A percentile compares a stretch with the other conserved stretches of the same genome.
Evolutionary conservation across 208 protist genomes (phyloP).

Genomic region (Leishmania gerbilli): DNA sequence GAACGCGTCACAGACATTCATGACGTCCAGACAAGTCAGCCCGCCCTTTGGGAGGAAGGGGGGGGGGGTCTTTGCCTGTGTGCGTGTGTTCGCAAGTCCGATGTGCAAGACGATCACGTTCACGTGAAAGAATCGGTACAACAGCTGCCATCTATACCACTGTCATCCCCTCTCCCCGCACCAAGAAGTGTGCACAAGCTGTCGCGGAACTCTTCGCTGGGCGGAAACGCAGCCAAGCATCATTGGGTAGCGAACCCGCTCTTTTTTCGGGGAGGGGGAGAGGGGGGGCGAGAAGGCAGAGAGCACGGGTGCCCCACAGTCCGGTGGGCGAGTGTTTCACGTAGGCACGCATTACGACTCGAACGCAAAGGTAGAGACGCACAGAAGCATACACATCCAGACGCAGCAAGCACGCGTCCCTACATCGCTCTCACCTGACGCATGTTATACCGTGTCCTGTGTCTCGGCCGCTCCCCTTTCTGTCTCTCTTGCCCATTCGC

Average conservation of each 20-base stretch:
- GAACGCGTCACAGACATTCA: neutral
- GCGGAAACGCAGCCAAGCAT: neutral
- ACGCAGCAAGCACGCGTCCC: neutral
- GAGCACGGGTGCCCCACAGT: neutral
- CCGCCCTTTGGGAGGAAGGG: neutral
- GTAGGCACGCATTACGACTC: neutral
- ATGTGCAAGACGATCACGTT: neutral
- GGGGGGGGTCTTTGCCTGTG: neutral
- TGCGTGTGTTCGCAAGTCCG: neutral
- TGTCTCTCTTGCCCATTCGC: neutral
- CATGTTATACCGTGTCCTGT: neutral
- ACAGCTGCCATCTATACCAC: neutral
- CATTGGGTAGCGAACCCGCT: neutral
- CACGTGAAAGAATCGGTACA: neutral
- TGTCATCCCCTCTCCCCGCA: neutral
- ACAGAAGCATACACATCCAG: neutral
- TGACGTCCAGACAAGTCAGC: neutral
- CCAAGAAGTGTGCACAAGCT: neutral
- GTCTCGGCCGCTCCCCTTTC: neutral
- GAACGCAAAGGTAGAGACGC: neutral
- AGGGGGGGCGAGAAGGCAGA: neutral
- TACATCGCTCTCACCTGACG: neutral
- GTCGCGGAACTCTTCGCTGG: neutral
- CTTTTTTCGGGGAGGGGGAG: no score
- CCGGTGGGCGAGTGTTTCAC: neutral